Evolutionary conservation across 495 filamentous ascomycete species (phyloP).

Genomic region (Talaromyces adpressus): DNA sequence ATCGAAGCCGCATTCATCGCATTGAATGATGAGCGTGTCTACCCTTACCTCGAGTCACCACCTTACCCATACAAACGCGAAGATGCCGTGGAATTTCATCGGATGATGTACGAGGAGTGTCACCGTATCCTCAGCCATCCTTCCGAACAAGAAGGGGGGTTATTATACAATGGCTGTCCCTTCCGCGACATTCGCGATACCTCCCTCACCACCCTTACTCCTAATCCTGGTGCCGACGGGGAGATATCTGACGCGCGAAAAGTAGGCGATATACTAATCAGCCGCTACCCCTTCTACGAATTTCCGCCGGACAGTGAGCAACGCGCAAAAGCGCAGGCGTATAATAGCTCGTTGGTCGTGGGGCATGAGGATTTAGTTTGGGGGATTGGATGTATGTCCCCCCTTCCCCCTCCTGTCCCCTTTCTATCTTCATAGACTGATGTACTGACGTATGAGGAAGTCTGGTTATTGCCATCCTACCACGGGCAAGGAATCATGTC

Average conservation of each 20-base stretch:
- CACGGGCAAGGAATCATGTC: slow-evolving; percentile 25
- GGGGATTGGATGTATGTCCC: slow-evolving; percentile 15
- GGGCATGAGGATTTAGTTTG: slow-evolving; percentile 19
- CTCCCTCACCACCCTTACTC: background rate
- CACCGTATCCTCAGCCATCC: background rate
- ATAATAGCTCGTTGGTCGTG: slow-evolving; percentile 14
- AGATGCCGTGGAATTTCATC: slow-evolving; percentile 10
- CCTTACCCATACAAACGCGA: slow-evolving; percentile 18
- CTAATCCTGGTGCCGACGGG: background rate
- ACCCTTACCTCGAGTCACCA: slow-evolving; percentile 13
- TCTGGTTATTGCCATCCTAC: slow-evolving; percentile 16
- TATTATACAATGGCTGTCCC: slow-evolving; percentile 18
- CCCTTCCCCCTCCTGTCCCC: background rate
- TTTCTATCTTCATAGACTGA: background rate
- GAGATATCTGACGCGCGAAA: background rate
- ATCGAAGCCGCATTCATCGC: slow-evolving; percentile 1
- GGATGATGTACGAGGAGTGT: background rate
- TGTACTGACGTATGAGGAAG: slow-evolving; percentile 10
- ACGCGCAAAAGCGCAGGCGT: slow-evolving; percentile 9
- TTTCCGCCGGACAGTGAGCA: slow-evolving; percentile 11
- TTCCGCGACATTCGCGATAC: slow-evolving; percentile 21
- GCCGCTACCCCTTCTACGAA: slow-evolving; percentile 21
- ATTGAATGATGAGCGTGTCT: slow-evolving; percentile 18
- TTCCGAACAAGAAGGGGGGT: background rate
- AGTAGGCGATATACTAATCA: slow-evolving; percentile 17